These are phyloP conservation scores for Chrysosporium keratinophilum DNA, from an alignment of 2,329 filamentous ascomycete species.

Conservation along the genomic window DNA sequence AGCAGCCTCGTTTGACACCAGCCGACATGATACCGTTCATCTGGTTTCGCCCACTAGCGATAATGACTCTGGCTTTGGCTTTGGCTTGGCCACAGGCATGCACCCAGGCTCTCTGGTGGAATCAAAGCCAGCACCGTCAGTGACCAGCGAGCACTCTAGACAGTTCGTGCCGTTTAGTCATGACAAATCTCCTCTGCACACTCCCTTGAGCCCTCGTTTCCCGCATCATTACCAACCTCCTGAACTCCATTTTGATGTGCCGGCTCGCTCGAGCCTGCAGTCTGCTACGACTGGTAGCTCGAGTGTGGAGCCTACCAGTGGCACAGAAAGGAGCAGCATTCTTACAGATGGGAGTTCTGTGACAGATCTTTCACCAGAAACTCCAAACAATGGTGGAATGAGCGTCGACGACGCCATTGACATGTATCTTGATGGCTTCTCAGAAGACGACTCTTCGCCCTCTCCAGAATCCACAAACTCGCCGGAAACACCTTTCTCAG, in stretches of 20 bases:
- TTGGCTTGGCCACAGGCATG: neutral
- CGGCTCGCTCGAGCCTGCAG: constrained; percentile 47
- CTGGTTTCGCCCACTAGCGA: neutral
- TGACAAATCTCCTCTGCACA: constrained; percentile 9
- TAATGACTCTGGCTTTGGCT: neutral
- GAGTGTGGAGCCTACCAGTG: constrained; percentile 46
- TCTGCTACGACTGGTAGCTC: constrained; percentile 50
- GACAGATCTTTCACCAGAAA: constrained; percentile 47
- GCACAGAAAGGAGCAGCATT: constrained; percentile 76
- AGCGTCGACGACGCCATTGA: constrained; percentile 52
- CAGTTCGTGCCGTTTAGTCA: constrained; percentile 16
- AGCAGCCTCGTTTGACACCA: neutral
- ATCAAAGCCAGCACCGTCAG: constrained; percentile 26
- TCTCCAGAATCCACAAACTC: constrained; percentile 1
- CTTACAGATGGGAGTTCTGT: constrained; percentile 68
- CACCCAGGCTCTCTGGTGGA: neutral
- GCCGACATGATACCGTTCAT: neutral
- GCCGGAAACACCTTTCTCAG: neutral
- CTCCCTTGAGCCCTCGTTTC: constrained; percentile 22
- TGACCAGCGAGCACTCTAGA: constrained; percentile 25
- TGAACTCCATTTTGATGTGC: constrained; percentile 25
- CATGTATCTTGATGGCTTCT: constrained; percentile 51
- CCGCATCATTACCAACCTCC: constrained; percentile 21
- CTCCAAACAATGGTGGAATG: constrained; percentile 53
- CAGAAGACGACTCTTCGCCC: constrained; percentile 25